Base-by-base conservation (phyloP, 2,329 filamentous ascomycete genomes). In the Emergomyces africanus region DNA sequence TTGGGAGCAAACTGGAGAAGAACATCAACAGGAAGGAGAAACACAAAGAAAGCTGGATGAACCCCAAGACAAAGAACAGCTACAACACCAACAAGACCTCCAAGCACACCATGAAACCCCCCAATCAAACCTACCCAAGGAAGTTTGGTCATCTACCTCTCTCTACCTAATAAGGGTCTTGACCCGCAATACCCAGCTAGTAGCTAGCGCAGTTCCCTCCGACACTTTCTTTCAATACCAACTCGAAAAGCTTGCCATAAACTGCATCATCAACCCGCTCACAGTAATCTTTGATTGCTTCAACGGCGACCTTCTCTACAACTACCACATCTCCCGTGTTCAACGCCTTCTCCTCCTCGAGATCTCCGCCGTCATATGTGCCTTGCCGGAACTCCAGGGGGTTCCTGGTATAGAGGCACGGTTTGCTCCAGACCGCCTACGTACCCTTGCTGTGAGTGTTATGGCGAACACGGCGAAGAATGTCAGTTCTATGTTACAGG, bases 251-350 rank as follows among this genome's bases (percentile, higher is more conserved):
- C 78, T 96, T 42, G 84, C 89, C 1, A 83, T 91, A 65, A 85
- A 86, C 62, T 82, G 85, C 54, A 79, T 94, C 33, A 83, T 95
- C 58, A 91, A 96, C 63, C 86, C 92, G 0, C 77, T 96, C 5
- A 91, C 89, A 3, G 86, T 88, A 1, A 76, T 95, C 9, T 80
- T 95, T 57, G 88, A 95, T 66, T 83, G 86, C 65, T 79, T 82
- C 33, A 95, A 95, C 69, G 83, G 87, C 49, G 78, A 84, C 53
- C 72, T 97, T 0, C 73, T 87, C 8, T 79, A 81, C 66, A 91
- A 91, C 72, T 79, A 78, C 62, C 76, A 82, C 44, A 79, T 88
- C 0, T 82, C 82, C 18, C 78, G 80, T 46, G 79, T 88, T 49
- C 87, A 92, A 73, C 79, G 86, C 48, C 75, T 85, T 37, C 79